Evolutionary conservation across 345 rosid genomes (phyloP), one percentile per base, ranked within the genome.

Genomic region (Eucalyptus marginata): DNA sequence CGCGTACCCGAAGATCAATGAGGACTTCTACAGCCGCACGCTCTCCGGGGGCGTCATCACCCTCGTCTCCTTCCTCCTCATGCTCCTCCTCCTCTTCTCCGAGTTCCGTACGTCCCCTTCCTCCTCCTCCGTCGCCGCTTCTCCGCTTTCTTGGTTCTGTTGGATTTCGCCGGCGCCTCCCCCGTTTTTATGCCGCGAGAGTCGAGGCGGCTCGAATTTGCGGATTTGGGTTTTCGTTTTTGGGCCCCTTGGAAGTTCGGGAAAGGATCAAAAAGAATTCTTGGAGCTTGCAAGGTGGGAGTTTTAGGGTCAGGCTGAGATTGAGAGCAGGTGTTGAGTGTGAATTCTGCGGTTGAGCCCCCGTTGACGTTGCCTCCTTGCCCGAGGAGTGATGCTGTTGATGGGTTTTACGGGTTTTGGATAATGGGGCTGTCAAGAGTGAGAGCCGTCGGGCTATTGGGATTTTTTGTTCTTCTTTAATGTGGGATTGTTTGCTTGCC

Each of bases 41-140:
- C 93, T 96, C 92, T 95, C 97, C 90, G 99, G 99, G 84, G 99
- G 99, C 91, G 90, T 97, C 49, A 93, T 97, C 92, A 97, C 99
- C 88, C 94, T 97, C 71, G 90, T 91, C 88, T 97, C 98, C 87
- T 93, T 96, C 10, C 25, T 95, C 86, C 59, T 93, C 91, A 94
- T 93, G 93, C 90, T 96, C 66, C 68, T 95, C 88, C 97, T 97
- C 89, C 95, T 97, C 94, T 89, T 95, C 93, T 96, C 98, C 25
- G 99, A 97, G 91, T 92, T 97, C 93, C 90, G 97, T 95, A 91
- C 49, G 94, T 91, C 13, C 76, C 68, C 33, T 13, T 62, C 31
- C 27, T 24, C 62, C 83, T 44, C 44, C 44, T 51, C 31, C 84
- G 49, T 43, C 51, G 79, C 8, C 56, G 7, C 13, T 8, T 29